Evolutionary conservation across 176 grass and related monocot species (phyloP), one percentile per base, ranked within the genome.

Genomic region (Coix lacrymajobi): DNA sequence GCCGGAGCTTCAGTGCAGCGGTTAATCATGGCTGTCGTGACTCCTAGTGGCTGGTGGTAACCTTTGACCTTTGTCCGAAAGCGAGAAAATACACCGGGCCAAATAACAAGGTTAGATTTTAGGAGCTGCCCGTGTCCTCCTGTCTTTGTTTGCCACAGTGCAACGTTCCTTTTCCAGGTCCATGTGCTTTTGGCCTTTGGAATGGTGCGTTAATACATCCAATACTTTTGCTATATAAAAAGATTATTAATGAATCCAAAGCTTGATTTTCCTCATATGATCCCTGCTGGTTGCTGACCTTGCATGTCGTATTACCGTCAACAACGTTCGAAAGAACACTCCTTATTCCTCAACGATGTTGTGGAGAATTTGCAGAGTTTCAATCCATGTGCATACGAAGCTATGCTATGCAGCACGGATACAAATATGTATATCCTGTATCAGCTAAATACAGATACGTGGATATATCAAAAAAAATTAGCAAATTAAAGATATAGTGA

Each of bases 21-120:
- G 20, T 8, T 54, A 68, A 68, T 80, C 30, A 80, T 80, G 63
- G 31, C 20, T 69, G 78, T 12, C n/a, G 44, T 80, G 78, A 54
- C 78, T 54, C 44, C 30, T 6, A 46, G 62, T 11, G 30, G 29
- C 30, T 20, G 61, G 20, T 20, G 61, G 20, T 49, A 79, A 66
- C 62, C 7, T 61, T 25, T 36, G 77, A 66, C 62, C 62, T 12
- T 25, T 15, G 62, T 51, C 16, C 36, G 19, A 39, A 60, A 37
- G 33, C 0, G 22, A 1, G 5, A 38, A 38, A 58, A 44, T 40
- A 19, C 39, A 26, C 5, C 5, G 26, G 28, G 58, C 9, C 9
- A 30, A 79, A 65, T 13, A 7, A 17, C 24, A 44, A 13, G 12
- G 57, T 13, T 26, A 2, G 73, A 38, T 43, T 44, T 11, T 32